Evolutionary conservation across 2,329 filamentous ascomycete genomes (phyloP).

Genomic region (Beauveria medogensis): DNA sequence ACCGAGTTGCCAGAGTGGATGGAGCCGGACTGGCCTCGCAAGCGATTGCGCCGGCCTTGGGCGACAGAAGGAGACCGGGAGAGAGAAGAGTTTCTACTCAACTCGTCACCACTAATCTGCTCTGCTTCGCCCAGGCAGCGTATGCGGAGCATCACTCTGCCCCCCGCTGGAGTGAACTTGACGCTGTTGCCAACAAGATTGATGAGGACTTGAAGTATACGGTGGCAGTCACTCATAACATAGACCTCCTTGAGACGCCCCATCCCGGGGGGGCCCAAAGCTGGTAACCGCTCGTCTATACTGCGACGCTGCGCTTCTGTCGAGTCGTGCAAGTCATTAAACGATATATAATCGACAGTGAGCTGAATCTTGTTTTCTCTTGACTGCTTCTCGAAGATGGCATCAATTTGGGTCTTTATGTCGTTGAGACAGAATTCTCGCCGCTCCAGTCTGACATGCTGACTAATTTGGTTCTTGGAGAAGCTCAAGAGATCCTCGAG

Average conservation of each 20-base stretch:
- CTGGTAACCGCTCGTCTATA: neutral
- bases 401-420: slow-evolving; percentile 70
- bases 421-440: slow-evolving; percentile 78
- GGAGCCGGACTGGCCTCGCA: slow-evolving; percentile 2
- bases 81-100: slow-evolving; percentile 1
- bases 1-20: slow-evolving; percentile 2
- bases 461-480: slow-evolving; percentile 89
- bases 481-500: slow-evolving; percentile 87
- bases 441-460: slow-evolving; percentile 73
- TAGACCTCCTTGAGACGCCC: slow-evolving; percentile 76
- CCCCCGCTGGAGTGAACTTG: slow-evolving; percentile 77
- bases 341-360: slow-evolving; percentile 50
- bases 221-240: slow-evolving; percentile 82
- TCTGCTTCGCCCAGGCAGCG: slow-evolving; percentile 58
- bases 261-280: slow-evolving; percentile 21
- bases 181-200: slow-evolving; percentile 87
- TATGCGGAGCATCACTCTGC: slow-evolving; percentile 68
- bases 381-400: slow-evolving; percentile 87
- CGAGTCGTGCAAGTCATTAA: neutral
- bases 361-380: slow-evolving; percentile 71
- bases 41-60: neutral
- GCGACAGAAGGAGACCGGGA: neutral
- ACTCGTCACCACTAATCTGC: neutral
- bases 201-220: slow-evolving; percentile 84
- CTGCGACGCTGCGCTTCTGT: slow-evolving; percentile 1